Evolutionary conservation across 1,284 basidiomycete genomes (phyloP), one percentile per base, ranked within the genome.

Genomic region (Ceratobasidium sp.): DNA sequence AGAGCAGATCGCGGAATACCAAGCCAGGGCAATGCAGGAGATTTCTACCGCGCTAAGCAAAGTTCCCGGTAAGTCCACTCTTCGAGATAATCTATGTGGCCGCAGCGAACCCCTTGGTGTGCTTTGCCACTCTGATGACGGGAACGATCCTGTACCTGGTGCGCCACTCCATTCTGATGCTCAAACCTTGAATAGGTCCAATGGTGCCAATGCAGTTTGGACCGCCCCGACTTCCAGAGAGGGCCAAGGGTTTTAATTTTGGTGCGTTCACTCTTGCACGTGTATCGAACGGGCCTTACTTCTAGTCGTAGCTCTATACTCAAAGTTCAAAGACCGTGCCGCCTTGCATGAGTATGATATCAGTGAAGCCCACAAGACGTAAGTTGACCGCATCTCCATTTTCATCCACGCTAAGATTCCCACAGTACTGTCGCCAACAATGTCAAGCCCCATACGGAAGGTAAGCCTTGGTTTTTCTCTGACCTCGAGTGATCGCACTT

Each of bases 131-230:
- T 33, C 35, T 35, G 57, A 23, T 46, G 6, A n/a, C 38, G 1
- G 12, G 44, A 2, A 46, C 46, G 12, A 10, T 65, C 35, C 35
- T 46, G 30, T n/a, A 3, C 12, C 30, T 41, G 18, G 35, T 18
- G 12, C 38, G n/a, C 60, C 16, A 23, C 60, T 38, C 16, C 38
- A 8, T 62, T 10, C 27, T 46, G n/a, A 44, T 65, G n/a, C 3
- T 46, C 4, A 10, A 44, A 41, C 44, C 16, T 59, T 38, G 38
- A 46, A 30, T 48, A 73, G 69, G 69, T 23, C 69, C 69, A 5
- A 55, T 73, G 35, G 44, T 33, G 35, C 54, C 69, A 41, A 73
- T 73, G 69, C 69, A 73, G 33, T 62, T 73, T 73, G 69, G 69
- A 14, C 41, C 54, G 23, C 69, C 69, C 16, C 69, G 23, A 14